Evolutionary conservation across 176 grass and related monocot species (phyloP), one percentile per base, ranked within the genome.

Genomic region (Phoenix dactylifera): DNA sequence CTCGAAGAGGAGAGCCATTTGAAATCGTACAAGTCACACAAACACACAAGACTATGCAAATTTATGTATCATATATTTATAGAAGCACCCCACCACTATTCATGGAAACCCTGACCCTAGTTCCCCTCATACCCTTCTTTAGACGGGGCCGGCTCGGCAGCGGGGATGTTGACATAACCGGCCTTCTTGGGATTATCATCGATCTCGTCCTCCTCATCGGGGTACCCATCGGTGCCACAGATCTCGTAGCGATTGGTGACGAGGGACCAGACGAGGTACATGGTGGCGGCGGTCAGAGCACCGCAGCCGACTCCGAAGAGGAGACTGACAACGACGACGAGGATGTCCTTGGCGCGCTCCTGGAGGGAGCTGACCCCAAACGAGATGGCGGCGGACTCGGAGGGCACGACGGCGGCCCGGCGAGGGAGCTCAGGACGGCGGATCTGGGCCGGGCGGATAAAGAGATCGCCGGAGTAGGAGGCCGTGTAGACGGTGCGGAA

Each of bases 231-330:
- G 4, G 80, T 51, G 18, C 59, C 79, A 35, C 61, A 23, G 19
- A 59, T 63, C 28, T 58, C 66, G 52, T 75, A 51, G 58, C 72
- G 79, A 59, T 60, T 82, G 54, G 78, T 71, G 75, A 62, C 72
- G 62, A 88, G 80, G 59, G 78, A 82, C 78, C 86, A 85, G 59
- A 83, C 54, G 77, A 90, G 79, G 72, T 90, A 97, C 83, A 97
- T 79, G 66, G 83, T 82, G 1, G 83, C 83, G 16, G 83, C 86
- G 48, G 86, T 95, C 57, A 95, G 90, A 51, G 86, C 77, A 25
- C 90, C 90, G 50, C 80, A 95, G 63, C 90, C 83, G 72, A 97
- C 77, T 1, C 87, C 83, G 51, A 97, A 97, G 65, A 97, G 83
- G 49, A 90, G 90, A 17, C 87, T 76, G 23, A 82, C 77, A 65